Evolutionary conservation across 768 basidiomycete species (phyloP), one percentile per base, ranked within the genome.

Genomic region (Goffeauzyma gilvescens): DNA sequence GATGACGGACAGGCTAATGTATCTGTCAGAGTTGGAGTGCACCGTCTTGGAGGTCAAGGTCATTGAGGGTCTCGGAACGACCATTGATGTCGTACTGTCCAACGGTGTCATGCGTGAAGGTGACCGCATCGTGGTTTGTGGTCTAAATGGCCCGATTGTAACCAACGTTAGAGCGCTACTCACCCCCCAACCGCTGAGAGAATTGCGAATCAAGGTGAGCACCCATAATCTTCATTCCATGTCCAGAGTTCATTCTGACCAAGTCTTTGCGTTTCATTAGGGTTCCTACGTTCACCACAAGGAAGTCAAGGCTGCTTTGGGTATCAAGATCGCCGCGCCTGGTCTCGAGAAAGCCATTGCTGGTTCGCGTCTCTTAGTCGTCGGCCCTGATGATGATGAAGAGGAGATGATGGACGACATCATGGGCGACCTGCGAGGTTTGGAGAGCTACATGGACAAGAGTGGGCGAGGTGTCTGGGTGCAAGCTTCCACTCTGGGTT

Each of bases 41-140:
- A 98, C 93, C 5, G 85, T 98, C 9, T 74, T 98, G 45, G 93
- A 96, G 65, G 93, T 96, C 62, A 98, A 98, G 71, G 83, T 95
- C 49, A 76, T 96, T 52, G 93, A 98, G 66, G 93, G 93, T 55
- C 70, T 96, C 37, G 93, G 93, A 23, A 96, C 89, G 22, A 96
- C 93, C 0, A 85, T 96, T 55, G 90, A 96, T 67, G 86, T 96
- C 15, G 77, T 96, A 22, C 70, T 96, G 44, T 86, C 84, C 12
- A 98, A 98, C 56, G 93, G 93, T 55, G 76, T 84, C 49, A 67
- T 96, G 56, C 74, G 66, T 41, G 93, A 98, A 65, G 78, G 87
- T 10, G 93, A 96, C 64, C 79, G 70, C 60, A 89, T 98, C 49
- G 86, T 98, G 6, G 72, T 98, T 22, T 96, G 93, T 57, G 93